Conservation (phyloP, 352 stramenopile genomes). For the Globisporangium splendens region DNA sequence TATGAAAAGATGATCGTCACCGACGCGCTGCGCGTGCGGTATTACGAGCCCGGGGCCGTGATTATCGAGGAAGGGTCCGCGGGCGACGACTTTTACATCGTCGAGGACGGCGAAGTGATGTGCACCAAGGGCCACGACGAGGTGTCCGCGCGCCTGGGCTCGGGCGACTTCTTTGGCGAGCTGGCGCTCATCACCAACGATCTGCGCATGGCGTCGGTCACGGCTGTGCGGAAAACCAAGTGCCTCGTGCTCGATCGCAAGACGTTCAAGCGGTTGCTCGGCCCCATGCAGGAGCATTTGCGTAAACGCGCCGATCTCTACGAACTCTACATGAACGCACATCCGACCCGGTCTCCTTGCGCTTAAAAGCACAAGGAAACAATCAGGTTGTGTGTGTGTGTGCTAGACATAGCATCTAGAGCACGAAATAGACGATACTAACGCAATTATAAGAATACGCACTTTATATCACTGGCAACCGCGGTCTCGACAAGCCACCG, state of each 20-base stretch:
- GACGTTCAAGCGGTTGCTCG: slow-evolving; percentile 87
- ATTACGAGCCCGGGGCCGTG: slow-evolving; percentile 33
- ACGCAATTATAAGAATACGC: too few species aligned
- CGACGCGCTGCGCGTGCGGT: slow-evolving; percentile 57
- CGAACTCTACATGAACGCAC: slow-evolving; percentile 58
- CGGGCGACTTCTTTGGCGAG: slow-evolving; percentile 70
- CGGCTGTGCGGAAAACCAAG: slow-evolving; percentile 71
- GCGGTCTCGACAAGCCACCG: too few species aligned
- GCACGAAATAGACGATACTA: too few species aligned
- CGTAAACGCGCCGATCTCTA: slow-evolving; percentile 61
- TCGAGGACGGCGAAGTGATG: slow-evolving; percentile 63
- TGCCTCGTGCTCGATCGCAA: slow-evolving; percentile 86
- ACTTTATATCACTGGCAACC: too few species aligned
- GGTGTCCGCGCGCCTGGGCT: slow-evolving; percentile 50
- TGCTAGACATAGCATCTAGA: too few species aligned
- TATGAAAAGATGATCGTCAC: slow-evolving; percentile 76
- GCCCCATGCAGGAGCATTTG: slow-evolving; percentile 88
- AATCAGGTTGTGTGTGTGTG: not conserved
- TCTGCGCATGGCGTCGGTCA: slow-evolving; percentile 86
- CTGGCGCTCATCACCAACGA: slow-evolving; percentile 89
- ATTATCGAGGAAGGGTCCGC: slow-evolving; percentile 52
- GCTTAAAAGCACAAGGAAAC: not conserved
- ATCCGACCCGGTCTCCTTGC: slow-evolving; percentile 2
- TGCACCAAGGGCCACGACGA: slow-evolving; percentile 59
- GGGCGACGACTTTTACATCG: slow-evolving; percentile 83